These are phyloP conservation scores for Phylloporus sp. DNA, from an alignment of 768 basidiomycete species.

Conservation along the genomic window DNA sequence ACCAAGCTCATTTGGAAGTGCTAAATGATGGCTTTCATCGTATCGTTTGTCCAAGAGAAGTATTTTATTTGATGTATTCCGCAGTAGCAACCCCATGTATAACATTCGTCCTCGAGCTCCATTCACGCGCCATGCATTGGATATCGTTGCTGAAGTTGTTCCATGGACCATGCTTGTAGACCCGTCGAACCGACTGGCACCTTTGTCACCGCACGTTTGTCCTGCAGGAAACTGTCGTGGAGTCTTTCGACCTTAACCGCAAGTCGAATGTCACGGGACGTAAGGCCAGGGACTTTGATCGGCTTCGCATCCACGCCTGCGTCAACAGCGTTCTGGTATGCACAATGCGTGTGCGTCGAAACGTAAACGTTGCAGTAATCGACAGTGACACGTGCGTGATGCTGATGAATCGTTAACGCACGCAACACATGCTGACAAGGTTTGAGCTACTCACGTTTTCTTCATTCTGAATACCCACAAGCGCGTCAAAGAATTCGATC, in stretches of 20 bases:
- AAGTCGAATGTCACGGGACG: constrained; percentile 48
- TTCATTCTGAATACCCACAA: constrained; percentile 25
- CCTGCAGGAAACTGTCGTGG: constrained; percentile 23
- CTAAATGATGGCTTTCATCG: not conserved
- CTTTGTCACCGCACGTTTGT: constrained; percentile 21
- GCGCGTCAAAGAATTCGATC: constrained; percentile 27
- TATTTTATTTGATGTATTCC: constrained; percentile 7
- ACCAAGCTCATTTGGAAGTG: constrained; percentile 28
- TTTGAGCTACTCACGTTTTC: constrained; percentile 29
- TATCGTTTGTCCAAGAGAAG: not conserved
- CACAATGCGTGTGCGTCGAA: constrained; percentile 27
- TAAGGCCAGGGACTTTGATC: constrained; percentile 39
- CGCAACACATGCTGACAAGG: not conserved
- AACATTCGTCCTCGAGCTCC: not conserved
- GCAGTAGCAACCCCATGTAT: not conserved
- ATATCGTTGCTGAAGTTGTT: constrained; percentile 22
- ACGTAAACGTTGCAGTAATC: constrained; percentile 23
- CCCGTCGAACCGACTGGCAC: constrained; percentile 9
- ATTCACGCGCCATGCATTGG: not conserved
- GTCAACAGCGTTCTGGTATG: constrained; percentile 10
- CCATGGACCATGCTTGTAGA: constrained; percentile 23
- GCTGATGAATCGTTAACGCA: constrained; percentile 16
- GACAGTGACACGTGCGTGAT: constrained; percentile 30
- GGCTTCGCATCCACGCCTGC: constrained; percentile 9
- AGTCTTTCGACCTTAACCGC: constrained; percentile 41